phyloP scores from a whole-genome alignment of 1,284 basidiomycete species.

The Anthracocystis walkeri region DNA sequence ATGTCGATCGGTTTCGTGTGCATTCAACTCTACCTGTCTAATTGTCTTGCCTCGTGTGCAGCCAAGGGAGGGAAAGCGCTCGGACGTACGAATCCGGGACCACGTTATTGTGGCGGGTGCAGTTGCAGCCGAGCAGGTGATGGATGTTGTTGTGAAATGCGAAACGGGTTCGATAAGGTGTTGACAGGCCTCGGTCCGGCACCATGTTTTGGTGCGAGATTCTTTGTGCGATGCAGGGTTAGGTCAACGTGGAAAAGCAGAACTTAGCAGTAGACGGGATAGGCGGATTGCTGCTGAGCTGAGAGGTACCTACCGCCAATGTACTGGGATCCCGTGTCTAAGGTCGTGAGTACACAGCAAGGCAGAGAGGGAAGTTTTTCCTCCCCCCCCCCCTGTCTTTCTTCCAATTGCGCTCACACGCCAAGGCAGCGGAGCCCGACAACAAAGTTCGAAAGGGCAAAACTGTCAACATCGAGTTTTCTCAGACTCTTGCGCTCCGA shows the following conservation, averaged over 20 bases:
- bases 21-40: constrained; percentile 5
- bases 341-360: neutral
- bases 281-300: neutral
- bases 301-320: neutral
- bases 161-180: neutral
- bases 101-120: neutral
- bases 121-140: too few relatives aligned
- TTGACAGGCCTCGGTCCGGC: neutral
- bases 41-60: neutral
- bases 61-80: neutral
- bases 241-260: neutral
- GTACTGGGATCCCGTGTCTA: neutral
- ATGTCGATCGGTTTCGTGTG: constrained; percentile 6
- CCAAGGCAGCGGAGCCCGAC: too few relatives aligned
- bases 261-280: neutral
- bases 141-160: too few relatives aligned
- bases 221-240: neutral
- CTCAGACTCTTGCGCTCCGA: neutral
- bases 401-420: neutral
- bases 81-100: constrained; percentile 1
- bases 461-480: neutral
- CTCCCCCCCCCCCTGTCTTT: neutral
- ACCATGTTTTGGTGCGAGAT: neutral
- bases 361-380: neutral
- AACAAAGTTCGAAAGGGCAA: too few relatives aligned